phyloP scores from a whole-genome alignment of 163 green algal species.

The Volvox carteri region DNA sequence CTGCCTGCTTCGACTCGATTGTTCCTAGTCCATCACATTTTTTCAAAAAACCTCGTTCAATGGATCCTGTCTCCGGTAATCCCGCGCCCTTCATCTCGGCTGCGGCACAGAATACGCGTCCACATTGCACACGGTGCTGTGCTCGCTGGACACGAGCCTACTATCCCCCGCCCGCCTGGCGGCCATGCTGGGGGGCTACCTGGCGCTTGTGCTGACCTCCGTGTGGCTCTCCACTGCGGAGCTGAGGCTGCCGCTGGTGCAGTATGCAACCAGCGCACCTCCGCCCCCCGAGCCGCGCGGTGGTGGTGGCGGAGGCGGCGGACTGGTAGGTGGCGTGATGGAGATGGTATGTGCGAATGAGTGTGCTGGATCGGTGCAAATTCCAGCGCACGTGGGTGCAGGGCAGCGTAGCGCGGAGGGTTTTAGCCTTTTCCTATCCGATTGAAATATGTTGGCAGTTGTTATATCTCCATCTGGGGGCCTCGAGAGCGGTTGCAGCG shows the following conservation, averaged over 20 bases:
- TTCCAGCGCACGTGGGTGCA: too few species aligned
- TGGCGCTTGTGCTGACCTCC: slow-evolving; percentile 66
- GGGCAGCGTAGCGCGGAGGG: too few species aligned
- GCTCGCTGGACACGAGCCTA: slow-evolving; percentile 54
- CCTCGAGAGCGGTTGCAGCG: too few species aligned
- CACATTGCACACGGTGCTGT: slow-evolving; percentile 63
- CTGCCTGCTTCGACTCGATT: too few species aligned
- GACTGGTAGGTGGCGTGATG: slow-evolving; percentile 6
- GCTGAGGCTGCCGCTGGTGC: slow-evolving; percentile 73
- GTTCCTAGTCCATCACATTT: too few species aligned
- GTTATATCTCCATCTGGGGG: too few species aligned
- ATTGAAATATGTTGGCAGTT: too few species aligned
- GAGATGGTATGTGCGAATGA: too few species aligned
- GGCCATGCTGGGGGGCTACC: slow-evolving; percentile 61
- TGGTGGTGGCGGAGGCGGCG: neutral
- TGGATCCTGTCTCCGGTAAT: too few species aligned
- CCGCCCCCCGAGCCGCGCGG: slow-evolving; percentile 45
- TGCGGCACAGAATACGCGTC: slow-evolving; percentile 64
- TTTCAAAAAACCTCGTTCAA: too few species aligned
- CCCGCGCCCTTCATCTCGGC: neutral
- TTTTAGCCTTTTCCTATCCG: too few species aligned
- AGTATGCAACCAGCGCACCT: slow-evolving; percentile 66
- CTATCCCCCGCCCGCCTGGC: slow-evolving; percentile 22
- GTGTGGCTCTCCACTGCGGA: slow-evolving; percentile 66
- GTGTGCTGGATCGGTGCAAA: too few species aligned